These are phyloP conservation scores for Ophiostoma tasmaniense DNA, from an alignment of 2,329 filamentous ascomycete genomes.

Conservation along the genomic window DNA sequence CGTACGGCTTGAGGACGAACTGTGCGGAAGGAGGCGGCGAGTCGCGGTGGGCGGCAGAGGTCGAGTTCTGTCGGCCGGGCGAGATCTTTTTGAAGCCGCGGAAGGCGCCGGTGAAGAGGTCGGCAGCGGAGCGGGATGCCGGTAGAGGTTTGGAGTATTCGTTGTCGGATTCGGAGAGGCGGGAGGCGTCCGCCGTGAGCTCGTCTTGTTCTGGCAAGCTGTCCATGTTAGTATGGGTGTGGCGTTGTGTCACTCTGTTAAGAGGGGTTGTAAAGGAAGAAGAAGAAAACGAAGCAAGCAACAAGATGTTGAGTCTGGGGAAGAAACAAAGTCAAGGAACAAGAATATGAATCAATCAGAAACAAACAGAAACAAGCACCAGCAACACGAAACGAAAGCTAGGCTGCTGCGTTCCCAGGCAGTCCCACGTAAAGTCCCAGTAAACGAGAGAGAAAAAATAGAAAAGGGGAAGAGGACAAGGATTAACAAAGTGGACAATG, in stretches of 20 bases:
- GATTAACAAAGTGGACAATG: constrained; percentile 7
- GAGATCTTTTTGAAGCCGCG: constrained; percentile 43
- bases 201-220: constrained; percentile 26
- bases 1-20: constrained; percentile 29
- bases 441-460: background rate
- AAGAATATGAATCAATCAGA: background rate
- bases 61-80: constrained; percentile 34
- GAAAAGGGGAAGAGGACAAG: constrained; percentile 12
- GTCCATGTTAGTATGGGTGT: constrained; percentile 25
- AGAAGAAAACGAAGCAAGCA: background rate
- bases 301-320: background rate
- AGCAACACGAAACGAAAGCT: background rate
- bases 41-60: constrained; percentile 32
- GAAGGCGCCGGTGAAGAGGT: constrained; percentile 44
- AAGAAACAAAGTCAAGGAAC: background rate
- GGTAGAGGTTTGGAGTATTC: constrained; percentile 34
- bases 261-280: constrained; percentile 19
- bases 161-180: constrained; percentile 38
- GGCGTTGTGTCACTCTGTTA: background rate
- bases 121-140: constrained; percentile 34
- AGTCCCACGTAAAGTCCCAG: background rate
- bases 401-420: background rate
- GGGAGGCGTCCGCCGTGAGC: constrained; percentile 28
- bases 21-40: constrained; percentile 21
- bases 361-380: background rate